These are phyloP conservation scores for Physaria fendleri DNA, from an alignment of 345 rosid genomes.

Conservation along the genomic window DNA sequence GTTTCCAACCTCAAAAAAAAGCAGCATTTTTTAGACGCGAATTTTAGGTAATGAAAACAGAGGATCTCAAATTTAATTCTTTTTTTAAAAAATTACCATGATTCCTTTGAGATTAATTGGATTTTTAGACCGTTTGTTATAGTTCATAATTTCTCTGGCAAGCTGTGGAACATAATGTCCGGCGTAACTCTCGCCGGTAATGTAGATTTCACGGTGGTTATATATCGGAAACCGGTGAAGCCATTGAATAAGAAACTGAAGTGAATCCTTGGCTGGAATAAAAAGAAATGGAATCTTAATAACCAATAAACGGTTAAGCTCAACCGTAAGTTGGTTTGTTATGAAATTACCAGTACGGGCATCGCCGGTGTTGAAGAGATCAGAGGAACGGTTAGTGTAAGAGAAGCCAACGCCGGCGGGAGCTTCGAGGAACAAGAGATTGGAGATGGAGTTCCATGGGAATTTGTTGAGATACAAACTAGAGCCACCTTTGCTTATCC, in stretches of 20 bases:
- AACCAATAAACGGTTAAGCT: background rate
- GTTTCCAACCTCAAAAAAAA: slow-evolving; percentile 68
- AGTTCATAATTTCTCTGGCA: slow-evolving; percentile 62
- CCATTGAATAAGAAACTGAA: slow-evolving; percentile 73
- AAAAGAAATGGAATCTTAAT: background rate
- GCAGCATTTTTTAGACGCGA: background rate
- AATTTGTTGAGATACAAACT: slow-evolving; percentile 76
- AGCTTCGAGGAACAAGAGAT: slow-evolving; percentile 86
- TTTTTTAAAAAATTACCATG: slow-evolving; percentile 70
- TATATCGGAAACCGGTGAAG: slow-evolving; percentile 74
- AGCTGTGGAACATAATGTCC: slow-evolving; percentile 99
- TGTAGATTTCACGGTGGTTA: slow-evolving; percentile 58
- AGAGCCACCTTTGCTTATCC: slow-evolving; percentile 73
- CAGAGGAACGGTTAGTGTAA: slow-evolving; percentile 79
- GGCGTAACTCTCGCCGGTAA: slow-evolving; percentile 93
- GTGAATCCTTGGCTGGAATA: slow-evolving; percentile 75
- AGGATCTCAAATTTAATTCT: too few species aligned
- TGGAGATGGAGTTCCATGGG: slow-evolving; percentile 86
- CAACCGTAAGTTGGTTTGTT: background rate
- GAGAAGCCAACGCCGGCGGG: slow-evolving; percentile 99
- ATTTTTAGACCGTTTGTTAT: slow-evolving; percentile 49
- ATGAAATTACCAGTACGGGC: slow-evolving; percentile 56
- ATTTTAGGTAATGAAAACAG: background rate
- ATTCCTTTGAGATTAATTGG: slow-evolving; percentile 78
- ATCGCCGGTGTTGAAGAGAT: slow-evolving; percentile 75